phyloP scores from a whole-genome alignment of 805 yeast species.

The Teunomyces tritomae region DNA sequence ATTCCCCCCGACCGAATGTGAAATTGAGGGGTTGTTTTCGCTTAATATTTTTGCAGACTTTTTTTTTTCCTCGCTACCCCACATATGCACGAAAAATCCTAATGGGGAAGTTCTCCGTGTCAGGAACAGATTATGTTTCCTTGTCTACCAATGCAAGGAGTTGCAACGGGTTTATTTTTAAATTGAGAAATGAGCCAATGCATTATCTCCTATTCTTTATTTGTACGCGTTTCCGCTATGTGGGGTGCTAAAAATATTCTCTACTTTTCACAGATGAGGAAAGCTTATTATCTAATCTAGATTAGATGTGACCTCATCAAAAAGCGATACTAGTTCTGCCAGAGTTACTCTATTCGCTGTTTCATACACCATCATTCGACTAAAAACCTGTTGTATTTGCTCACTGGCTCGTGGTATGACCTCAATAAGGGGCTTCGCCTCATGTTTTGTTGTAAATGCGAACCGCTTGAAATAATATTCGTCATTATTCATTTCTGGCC shows the following conservation, averaged over 20 bases:
- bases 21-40: neutral
- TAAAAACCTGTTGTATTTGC: neutral
- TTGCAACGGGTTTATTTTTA: neutral
- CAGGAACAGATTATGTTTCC: neutral
- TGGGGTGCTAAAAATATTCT: neutral
- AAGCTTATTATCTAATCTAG: neutral
- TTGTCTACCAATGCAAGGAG: too few species aligned
- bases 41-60: neutral
- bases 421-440: conserved; percentile 14
- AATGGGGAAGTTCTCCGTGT: neutral
- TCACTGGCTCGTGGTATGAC: conserved; percentile 32
- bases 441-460: conserved; percentile 12
- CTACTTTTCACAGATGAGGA: neutral
- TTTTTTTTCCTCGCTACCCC: neutral
- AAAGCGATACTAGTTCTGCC: neutral
- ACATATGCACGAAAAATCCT: neutral
- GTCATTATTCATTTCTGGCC: conserved; percentile 35
- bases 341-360: neutral
- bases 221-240: too few species aligned
- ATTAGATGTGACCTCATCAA: neutral
- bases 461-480: conserved; percentile 30
- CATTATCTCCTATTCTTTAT: too few species aligned
- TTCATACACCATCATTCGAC: conserved; percentile 7
- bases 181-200: neutral
- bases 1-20: neutral